Base-by-base conservation (phyloP, 768 basidiomycete genomes). In the Leccinum longicurvipes region DNA sequence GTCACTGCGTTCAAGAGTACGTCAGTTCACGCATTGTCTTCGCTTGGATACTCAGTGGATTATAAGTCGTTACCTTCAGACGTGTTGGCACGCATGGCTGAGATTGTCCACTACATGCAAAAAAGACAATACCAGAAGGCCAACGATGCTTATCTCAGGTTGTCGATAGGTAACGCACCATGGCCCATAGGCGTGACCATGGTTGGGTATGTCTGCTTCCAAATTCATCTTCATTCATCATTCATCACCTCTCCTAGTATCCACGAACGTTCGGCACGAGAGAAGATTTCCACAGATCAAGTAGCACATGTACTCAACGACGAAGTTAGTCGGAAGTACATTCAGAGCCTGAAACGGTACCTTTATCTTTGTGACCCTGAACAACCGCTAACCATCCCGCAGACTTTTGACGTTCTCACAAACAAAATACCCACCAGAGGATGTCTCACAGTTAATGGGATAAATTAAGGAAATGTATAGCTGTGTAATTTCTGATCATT, bases 161-260 rank as follows among this genome's bases (percentile, higher is more conserved):
- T 99, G 36, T 94, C 92, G 6, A 99, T 99, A 60, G 97, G 97
- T 31, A 99, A 97, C 65, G 96, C 97, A 0, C 95, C 97, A 3
- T 99, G 97, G 97, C 97, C 97, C 2, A 99, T 99, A 66, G 97
- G 97, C 42, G 97, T 99, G 9, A 99, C 97, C 58, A 96, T 96
- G 90, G 97, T 98, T 76, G 95, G 93, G 93, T 93, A 73, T 36
- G 86, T 78, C 11, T 39, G 52, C 44, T 27, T 41, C 14, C 23
- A 21, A 12, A 14, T 1, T 25, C 24, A 21, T 36, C 3, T 3
- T 3, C 29, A 28, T 17, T 39, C 42, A 1, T 25, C 31, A n/a
- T 34, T 42, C 27, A 57, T 17, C 58, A 17, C 46, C 28, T 11
- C 51, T 45, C 27, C 48, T 57, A 90, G 94, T 76, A 97, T 98